phyloP scores from a whole-genome alignment of 805 yeast species.

The Kodamaea laetipori region DNA sequence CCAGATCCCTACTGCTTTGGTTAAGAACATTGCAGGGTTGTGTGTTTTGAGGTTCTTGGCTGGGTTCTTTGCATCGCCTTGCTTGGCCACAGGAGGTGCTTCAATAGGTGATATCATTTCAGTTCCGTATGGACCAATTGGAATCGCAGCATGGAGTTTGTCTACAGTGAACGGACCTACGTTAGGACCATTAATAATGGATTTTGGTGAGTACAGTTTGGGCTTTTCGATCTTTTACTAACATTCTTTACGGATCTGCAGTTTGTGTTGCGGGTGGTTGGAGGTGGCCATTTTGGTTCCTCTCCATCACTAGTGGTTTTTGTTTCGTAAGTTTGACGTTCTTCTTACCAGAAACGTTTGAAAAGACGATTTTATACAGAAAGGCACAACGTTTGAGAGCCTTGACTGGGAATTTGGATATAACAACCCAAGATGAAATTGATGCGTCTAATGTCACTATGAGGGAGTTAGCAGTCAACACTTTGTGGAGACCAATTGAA shows the following conservation, averaged over 20 bases:
- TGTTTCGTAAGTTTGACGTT: slow-evolving; percentile 36
- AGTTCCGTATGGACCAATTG: slow-evolving; percentile 46
- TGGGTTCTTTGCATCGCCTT: slow-evolving; percentile 58
- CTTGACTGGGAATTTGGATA: slow-evolving; percentile 49
- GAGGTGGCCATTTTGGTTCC: slow-evolving; percentile 59
- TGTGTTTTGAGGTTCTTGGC: slow-evolving; percentile 52
- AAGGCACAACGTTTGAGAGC: slow-evolving; percentile 51
- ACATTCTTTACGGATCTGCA: slow-evolving; percentile 54
- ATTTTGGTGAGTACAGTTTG: slow-evolving; percentile 21
- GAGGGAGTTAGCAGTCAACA: slow-evolving; percentile 23
- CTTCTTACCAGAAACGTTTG: slow-evolving; percentile 52
- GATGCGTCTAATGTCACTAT: slow-evolving; percentile 26
- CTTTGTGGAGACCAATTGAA: slow-evolving; percentile 51
- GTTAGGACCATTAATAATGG: slow-evolving; percentile 52
- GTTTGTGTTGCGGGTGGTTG: slow-evolving; percentile 48
- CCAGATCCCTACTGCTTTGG: slow-evolving; percentile 59
- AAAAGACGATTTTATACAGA: slow-evolving; percentile 45
- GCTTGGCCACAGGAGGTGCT: slow-evolving; percentile 53
- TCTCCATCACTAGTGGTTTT: slow-evolving; percentile 43
- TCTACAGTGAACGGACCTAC: slow-evolving; percentile 59
- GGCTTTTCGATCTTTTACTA: slow-evolving; percentile 50
- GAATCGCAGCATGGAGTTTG: slow-evolving; percentile 53
- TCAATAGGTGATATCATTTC: slow-evolving; percentile 51
- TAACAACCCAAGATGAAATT: slow-evolving; percentile 43
- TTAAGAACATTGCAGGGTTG: slow-evolving; percentile 51